These are phyloP conservation scores for Phaeosphaeriaceae sp. DNA, from an alignment of 2,329 filamentous ascomycete genomes.

Conservation along the genomic window DNA sequence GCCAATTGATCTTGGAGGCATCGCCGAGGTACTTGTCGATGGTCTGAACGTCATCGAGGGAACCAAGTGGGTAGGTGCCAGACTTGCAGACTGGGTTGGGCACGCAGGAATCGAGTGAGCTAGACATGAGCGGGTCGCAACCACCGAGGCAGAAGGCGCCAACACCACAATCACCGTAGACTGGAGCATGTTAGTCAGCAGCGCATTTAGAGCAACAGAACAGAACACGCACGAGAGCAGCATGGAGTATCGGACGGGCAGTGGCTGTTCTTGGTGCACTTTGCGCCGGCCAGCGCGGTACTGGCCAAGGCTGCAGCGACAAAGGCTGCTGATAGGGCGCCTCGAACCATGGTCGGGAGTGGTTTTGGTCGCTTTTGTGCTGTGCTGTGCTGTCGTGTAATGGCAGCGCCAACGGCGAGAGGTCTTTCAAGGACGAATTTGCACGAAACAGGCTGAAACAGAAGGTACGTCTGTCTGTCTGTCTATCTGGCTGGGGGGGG, in stretches of 20 bases:
- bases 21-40: conserved; percentile 89
- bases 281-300: conserved; percentile 39
- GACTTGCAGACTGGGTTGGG: conserved; percentile 82
- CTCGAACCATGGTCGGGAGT: conserved; percentile 37
- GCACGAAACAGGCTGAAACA: conserved; percentile 37
- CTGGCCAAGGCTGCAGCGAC: conserved; percentile 34
- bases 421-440: too few relatives aligned
- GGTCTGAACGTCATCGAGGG: conserved; percentile 70
- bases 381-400: conserved; percentile 38
- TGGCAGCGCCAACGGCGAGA: too few relatives aligned
- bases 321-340: conserved; percentile 34
- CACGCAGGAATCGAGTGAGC: conserved; percentile 81
- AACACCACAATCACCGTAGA: conserved; percentile 90
- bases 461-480: conserved; percentile 24
- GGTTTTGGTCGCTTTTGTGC: conserved; percentile 8
- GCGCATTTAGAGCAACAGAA: too few relatives aligned
- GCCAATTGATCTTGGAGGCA: conserved; percentile 81
- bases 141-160: conserved; percentile 96
- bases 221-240: conserved; percentile 49
- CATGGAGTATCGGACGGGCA: conserved; percentile 68
- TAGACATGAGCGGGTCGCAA: conserved; percentile 87
- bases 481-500: too few relatives aligned
- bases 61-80: conserved; percentile 74
- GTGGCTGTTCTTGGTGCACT: conserved; percentile 57
- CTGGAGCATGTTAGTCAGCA: conserved; percentile 55